Conservation (phyloP, 192 early-diverging fungal species). For the Fimicolochytrium jonesii region DNA sequence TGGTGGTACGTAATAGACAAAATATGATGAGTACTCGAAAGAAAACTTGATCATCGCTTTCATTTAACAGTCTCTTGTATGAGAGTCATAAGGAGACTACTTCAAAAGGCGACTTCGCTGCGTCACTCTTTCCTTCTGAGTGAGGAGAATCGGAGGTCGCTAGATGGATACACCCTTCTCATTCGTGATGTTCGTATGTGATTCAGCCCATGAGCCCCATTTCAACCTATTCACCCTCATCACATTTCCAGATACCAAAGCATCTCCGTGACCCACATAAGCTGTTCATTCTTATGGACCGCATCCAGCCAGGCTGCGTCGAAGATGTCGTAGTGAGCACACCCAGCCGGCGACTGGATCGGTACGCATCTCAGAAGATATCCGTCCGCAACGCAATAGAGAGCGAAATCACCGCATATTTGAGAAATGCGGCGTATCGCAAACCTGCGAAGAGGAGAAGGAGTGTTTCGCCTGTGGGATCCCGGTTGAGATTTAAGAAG, state of each 20-base stretch:
- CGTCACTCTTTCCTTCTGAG: conserved; percentile 41
- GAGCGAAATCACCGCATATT: conserved; percentile 14
- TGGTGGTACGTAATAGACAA: conserved; percentile 41
- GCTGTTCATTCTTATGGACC: conserved; percentile 24
- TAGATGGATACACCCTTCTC: conserved; percentile 12
- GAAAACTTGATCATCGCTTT: too few species aligned
- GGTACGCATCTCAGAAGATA: neutral
- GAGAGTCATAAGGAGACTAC: conserved; percentile 54
- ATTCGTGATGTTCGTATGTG: conserved; percentile 36
- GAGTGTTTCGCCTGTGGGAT: neutral
- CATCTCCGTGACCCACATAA: conserved; percentile 45
- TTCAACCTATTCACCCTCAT: conserved; percentile 62
- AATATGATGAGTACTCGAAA: too few species aligned
- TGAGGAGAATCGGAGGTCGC: conserved; percentile 2
- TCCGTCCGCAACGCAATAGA: conserved; percentile 9
- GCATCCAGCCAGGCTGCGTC: conserved; percentile 28
- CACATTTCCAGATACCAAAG: conserved; percentile 64
- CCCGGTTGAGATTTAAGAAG: too few species aligned
- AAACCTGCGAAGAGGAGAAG: neutral
- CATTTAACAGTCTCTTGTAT: conserved; percentile 36
- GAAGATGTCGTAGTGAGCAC: conserved; percentile 21
- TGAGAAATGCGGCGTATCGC: neutral
- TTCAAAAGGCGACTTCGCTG: conserved; percentile 54
- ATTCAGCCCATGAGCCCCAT: conserved; percentile 38
- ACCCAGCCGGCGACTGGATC: conserved; percentile 5